A percentile compares a stretch with the other conserved stretches of the same genome.
phyloP scores from a whole-genome alignment of 257 asterid genomes.

The Nicotiana attenuata region DNA sequence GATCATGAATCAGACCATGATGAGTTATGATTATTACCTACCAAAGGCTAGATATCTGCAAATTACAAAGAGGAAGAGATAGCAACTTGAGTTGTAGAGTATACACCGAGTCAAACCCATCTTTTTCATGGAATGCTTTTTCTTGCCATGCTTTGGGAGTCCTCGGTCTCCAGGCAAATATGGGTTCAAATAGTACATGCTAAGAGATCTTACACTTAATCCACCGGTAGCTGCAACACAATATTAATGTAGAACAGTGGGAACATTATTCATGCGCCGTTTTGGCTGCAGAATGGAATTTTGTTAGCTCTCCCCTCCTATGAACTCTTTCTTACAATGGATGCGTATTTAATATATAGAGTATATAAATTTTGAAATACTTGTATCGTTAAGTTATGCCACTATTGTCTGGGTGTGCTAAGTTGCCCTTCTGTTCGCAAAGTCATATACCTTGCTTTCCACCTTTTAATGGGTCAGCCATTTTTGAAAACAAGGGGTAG shows the following conservation, averaged over 20 bases:
- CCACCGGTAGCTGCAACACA: conserved; percentile 25
- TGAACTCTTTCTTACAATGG: background rate
- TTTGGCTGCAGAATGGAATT: conserved; percentile 29
- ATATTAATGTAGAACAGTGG: conserved; percentile 14
- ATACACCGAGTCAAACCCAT: conserved; percentile 30
- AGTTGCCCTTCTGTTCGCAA: background rate
- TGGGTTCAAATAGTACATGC: conserved; percentile 8
- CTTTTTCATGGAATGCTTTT: conserved; percentile 33
- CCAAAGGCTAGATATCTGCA: conserved; percentile 10
- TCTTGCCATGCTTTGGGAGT: conserved; percentile 16
- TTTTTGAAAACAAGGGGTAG: background rate
- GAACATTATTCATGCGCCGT: conserved; percentile 22
- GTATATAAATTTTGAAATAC: background rate
- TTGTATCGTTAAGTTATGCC: background rate
- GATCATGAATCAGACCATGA: conserved; percentile 45
- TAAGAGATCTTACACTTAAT: conserved; percentile 19
- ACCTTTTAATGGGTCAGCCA: background rate
- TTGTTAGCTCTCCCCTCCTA: conserved; percentile 14
- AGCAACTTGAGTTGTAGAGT: conserved; percentile 15
- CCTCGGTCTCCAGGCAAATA: background rate
- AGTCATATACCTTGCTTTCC: background rate
- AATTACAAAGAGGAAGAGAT: conserved; percentile 19
- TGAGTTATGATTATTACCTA: conserved; percentile 53
- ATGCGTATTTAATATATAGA: background rate
- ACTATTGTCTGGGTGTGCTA: background rate